Evolutionary conservation across 495 filamentous ascomycete species (phyloP).

Genomic region (Trichoderma erinaceum): DNA sequence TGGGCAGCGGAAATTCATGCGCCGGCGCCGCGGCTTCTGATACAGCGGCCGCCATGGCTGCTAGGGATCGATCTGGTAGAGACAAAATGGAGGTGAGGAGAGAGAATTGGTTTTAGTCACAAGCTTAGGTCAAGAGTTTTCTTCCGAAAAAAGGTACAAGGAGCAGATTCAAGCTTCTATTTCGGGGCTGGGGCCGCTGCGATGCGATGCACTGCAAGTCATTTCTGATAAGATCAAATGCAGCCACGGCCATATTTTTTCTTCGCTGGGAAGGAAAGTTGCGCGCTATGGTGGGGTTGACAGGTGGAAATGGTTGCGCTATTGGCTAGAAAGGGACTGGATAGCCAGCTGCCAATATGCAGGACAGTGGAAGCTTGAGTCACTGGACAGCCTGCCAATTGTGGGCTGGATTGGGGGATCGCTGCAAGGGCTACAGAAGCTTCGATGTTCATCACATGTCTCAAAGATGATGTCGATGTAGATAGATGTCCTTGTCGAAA

Average conservation of each 20-base stretch:
- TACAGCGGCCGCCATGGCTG: conserved; percentile 13
- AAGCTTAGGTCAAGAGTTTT: background rate
- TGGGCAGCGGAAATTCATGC: conserved; percentile 50
- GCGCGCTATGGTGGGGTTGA: background rate
- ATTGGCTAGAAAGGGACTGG: background rate
- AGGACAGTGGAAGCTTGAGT: background rate
- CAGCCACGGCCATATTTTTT: background rate
- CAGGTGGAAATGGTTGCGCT: background rate
- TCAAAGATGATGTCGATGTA: too few species aligned
- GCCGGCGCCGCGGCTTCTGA: background rate
- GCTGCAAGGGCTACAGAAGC: background rate
- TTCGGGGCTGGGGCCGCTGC: background rate
- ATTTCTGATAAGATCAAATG: background rate
- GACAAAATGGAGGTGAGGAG: background rate
- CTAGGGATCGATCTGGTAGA: background rate
- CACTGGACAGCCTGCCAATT: background rate
- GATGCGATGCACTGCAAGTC: conserved; percentile 7
- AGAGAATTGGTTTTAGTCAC: background rate
- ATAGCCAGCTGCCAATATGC: background rate
- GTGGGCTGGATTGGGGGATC: background rate
- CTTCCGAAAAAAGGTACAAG: background rate
- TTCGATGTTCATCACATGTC: too few species aligned
- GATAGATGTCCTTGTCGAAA: too few species aligned
- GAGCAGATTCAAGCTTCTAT: background rate
- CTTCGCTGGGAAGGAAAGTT: background rate